Conservation (phyloP, 2,329 filamentous ascomycete species). For the Septoria petroselini region DNA sequence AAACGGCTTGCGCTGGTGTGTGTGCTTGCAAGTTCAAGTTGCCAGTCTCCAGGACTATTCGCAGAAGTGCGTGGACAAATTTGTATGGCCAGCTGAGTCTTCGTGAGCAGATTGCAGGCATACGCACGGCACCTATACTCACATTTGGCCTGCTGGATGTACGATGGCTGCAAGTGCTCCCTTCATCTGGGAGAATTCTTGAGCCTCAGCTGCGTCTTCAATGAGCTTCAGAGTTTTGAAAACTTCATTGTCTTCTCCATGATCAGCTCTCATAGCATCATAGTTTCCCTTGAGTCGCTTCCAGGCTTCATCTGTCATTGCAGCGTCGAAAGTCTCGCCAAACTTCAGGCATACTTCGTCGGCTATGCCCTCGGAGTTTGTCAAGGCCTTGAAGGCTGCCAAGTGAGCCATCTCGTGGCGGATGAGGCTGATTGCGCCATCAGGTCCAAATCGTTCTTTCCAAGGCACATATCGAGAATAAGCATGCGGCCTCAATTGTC, state of each 20-base stretch:
- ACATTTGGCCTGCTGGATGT: slow-evolving; percentile 33
- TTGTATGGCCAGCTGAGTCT: slow-evolving; percentile 29
- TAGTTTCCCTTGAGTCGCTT: slow-evolving; percentile 31
- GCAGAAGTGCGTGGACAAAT: slow-evolving; percentile 29
- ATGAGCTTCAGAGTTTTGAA: slow-evolving; percentile 29
- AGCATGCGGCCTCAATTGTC: slow-evolving; percentile 30
- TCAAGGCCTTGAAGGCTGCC: slow-evolving; percentile 23
- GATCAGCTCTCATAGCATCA: slow-evolving; percentile 32
- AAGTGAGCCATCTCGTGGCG: slow-evolving; percentile 33
- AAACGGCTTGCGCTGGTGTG: slow-evolving; percentile 29
- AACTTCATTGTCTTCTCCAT: slow-evolving; percentile 33
- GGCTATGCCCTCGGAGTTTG: slow-evolving; percentile 26
- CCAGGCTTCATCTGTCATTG: slow-evolving; percentile 38
- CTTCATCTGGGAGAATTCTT: slow-evolving; percentile 37
- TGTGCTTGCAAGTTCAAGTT: slow-evolving; percentile 32
- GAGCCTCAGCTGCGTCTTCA: slow-evolving; percentile 28
- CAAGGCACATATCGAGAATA: slow-evolving; percentile 37
- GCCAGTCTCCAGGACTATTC: slow-evolving; percentile 21
- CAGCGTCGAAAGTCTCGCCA: slow-evolving; percentile 38
- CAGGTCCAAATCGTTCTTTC: slow-evolving; percentile 32
- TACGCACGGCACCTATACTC: too few relatives aligned
- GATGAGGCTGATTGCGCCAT: slow-evolving; percentile 35
- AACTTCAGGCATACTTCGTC: slow-evolving; percentile 35
- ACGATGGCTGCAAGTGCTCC: slow-evolving; percentile 32
- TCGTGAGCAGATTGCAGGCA: slow-evolving; percentile 11